Percentiles rank a stretch among this genome's conserved stretches.
Conservation (phyloP, 768 basidiomycete genomes). For the Tricholoma saponaceum region DNA sequence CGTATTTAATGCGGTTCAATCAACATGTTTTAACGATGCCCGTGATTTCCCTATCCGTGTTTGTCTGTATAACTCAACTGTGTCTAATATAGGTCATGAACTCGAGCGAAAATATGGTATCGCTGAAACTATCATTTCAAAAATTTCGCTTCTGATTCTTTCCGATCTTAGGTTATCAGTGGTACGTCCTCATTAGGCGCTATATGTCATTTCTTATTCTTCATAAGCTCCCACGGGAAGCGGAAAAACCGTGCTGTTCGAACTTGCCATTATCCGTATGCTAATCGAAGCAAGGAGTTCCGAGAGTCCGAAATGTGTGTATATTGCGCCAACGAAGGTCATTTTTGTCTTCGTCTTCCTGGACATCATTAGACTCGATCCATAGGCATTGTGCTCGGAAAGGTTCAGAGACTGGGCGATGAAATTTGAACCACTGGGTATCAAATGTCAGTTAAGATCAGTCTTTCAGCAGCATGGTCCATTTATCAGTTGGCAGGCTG, state of each 20-base stretch:
- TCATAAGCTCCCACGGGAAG: constrained; percentile 89
- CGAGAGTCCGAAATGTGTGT: constrained; percentile 66
- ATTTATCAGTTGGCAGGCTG: constrained; percentile 47
- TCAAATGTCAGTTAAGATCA: constrained; percentile 57
- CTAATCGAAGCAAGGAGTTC: constrained; percentile 38
- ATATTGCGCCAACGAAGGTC: constrained; percentile 92
- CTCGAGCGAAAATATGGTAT: constrained; percentile 63
- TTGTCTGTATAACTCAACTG: neutral
- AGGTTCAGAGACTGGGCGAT: constrained; percentile 76
- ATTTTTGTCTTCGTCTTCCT: neutral
- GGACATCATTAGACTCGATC: constrained; percentile 1
- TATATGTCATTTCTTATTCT: neutral
- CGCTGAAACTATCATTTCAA: constrained; percentile 5
- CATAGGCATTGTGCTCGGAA: constrained; percentile 84
- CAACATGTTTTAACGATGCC: constrained; percentile 74
- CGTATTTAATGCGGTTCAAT: constrained; percentile 91
- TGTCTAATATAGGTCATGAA: constrained; percentile 44
- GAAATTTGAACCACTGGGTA: constrained; percentile 73
- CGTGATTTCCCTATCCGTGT: constrained; percentile 16
- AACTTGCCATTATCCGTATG: constrained; percentile 81
- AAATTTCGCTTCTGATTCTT: constrained; percentile 7
- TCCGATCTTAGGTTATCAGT: constrained; percentile 58
- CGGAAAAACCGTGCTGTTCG: constrained; percentile 95
- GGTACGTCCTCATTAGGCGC: constrained; percentile 33
- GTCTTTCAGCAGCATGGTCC: neutral